Conservation (phyloP, 148 eudicot species). For the Euryodendron excelsum region DNA sequence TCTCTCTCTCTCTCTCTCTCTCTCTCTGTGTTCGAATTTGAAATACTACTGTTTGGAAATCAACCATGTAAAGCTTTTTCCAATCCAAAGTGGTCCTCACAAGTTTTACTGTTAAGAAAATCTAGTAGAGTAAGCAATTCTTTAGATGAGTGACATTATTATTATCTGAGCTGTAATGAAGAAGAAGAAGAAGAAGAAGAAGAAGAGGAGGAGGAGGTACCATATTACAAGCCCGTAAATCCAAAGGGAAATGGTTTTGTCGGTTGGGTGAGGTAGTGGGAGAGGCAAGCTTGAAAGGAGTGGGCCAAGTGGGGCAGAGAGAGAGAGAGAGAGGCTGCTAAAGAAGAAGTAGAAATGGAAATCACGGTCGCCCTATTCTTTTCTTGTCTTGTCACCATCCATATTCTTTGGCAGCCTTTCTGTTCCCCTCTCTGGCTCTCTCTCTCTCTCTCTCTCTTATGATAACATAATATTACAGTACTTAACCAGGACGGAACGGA, state of each 20-base stretch:
- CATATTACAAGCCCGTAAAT: background rate
- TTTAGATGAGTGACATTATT: no score
- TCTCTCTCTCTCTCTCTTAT: background rate
- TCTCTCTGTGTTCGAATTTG: background rate
- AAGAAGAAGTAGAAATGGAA: conserved; percentile 5
- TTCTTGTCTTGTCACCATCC: conserved; percentile 12
- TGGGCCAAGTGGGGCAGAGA: background rate
- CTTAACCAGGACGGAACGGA: background rate
- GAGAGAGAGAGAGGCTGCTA: background rate
- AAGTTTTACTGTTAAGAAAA: background rate
- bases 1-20: background rate
- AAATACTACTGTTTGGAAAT: background rate
- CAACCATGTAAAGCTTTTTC: background rate
- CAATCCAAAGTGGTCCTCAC: conserved; percentile 5
- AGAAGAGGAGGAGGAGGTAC: no score
- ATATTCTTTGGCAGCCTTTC: background rate
- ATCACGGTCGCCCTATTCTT: conserved; percentile 2
- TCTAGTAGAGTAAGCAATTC: background rate
- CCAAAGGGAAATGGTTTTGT: background rate
- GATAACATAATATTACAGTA: background rate
- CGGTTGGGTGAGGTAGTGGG: background rate
- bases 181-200: no score
- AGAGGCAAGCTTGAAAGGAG: background rate
- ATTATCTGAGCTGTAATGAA: no score
- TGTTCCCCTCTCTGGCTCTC: background rate